Evolutionary conservation across 192 early-diverging fungal species (phyloP).

Genomic region (Umbelopsis sp.): DNA sequence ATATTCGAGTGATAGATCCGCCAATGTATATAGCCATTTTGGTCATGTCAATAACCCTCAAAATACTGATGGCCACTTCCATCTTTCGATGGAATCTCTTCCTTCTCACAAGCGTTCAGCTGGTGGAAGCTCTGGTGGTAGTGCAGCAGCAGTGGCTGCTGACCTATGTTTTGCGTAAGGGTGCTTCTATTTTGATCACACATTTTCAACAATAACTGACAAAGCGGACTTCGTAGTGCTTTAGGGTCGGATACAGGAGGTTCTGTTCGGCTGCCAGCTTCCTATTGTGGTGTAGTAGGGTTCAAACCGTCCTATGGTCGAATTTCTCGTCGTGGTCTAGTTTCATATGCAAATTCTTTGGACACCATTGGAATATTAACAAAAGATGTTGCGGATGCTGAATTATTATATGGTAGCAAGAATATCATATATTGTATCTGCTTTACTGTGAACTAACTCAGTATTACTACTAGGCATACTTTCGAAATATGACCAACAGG

Average conservation of each 20-base stretch:
- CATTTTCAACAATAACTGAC: not conserved
- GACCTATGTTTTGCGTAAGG: slow-evolving; percentile 78
- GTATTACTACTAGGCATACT: slow-evolving; percentile 49
- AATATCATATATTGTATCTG: not conserved
- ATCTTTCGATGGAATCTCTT: slow-evolving; percentile 6
- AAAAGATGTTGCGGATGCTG: slow-evolving; percentile 58
- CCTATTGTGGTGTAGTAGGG: slow-evolving; percentile 92
- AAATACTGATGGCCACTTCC: slow-evolving; percentile 9
- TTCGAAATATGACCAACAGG: slow-evolving; percentile 57
- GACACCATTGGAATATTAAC: slow-evolving; percentile 88
- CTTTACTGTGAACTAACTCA: not conserved
- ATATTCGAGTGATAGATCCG: slow-evolving; percentile 37
- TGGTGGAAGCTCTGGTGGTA: slow-evolving; percentile 93
- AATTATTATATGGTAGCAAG: slow-evolving; percentile 58
- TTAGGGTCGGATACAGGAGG: slow-evolving; percentile 96
- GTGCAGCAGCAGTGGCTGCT: slow-evolving; percentile 86
- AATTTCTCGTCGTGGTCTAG: slow-evolving; percentile 81
- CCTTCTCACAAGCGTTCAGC: slow-evolving; percentile 50
- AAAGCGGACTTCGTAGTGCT: slow-evolving; percentile 50
- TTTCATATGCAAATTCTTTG: slow-evolving; percentile 85
- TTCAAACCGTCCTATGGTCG: slow-evolving; percentile 93
- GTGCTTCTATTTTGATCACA: not conserved
- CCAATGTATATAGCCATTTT: slow-evolving; percentile 46
- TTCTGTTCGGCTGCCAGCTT: slow-evolving; percentile 89
- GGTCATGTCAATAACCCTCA: slow-evolving; percentile 48